Conservation (phyloP, 2,329 filamentous ascomycete species). For the Aspergillus glaucus region DNA sequence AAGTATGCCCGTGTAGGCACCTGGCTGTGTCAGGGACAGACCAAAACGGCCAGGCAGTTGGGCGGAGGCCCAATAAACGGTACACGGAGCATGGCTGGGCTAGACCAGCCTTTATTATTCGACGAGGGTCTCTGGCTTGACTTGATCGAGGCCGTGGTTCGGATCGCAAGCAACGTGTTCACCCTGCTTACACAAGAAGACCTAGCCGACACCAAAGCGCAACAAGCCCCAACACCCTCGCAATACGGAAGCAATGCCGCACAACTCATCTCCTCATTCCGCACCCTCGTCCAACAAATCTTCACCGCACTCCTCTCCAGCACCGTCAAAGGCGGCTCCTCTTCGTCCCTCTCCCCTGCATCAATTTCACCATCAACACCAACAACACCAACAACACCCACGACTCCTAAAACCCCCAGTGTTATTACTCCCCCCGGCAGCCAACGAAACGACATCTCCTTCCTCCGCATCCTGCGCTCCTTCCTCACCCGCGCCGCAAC, state of each 20-base stretch:
- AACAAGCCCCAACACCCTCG: conserved; percentile 9
- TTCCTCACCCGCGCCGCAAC: conserved; percentile 79
- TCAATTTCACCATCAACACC: neutral
- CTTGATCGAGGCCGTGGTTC: conserved; percentile 57
- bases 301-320: conserved; percentile 81
- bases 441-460: conserved; percentile 58
- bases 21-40: conserved; percentile 89
- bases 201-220: conserved; percentile 1
- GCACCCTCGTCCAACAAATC: conserved; percentile 76
- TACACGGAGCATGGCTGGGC: conserved; percentile 37
- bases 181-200: conserved; percentile 41
- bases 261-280: conserved; percentile 59
- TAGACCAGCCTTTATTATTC: conserved; percentile 52
- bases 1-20: conserved; percentile 91
- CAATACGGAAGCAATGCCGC: conserved; percentile 17
- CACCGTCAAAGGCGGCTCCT: conserved; percentile 50
- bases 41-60: conserved; percentile 48
- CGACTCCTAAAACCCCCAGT: conserved; percentile 1
- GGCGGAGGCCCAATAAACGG: conserved; percentile 25
- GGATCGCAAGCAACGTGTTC: conserved; percentile 58
- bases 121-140: conserved; percentile 63
- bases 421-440: neutral
- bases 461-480: conserved; percentile 79
- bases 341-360: conserved; percentile 4
- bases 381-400: neutral